These are phyloP conservation scores for Dictyophora rubrovolvata DNA, from an alignment of 768 basidiomycete genomes.

Conservation along the genomic window DNA sequence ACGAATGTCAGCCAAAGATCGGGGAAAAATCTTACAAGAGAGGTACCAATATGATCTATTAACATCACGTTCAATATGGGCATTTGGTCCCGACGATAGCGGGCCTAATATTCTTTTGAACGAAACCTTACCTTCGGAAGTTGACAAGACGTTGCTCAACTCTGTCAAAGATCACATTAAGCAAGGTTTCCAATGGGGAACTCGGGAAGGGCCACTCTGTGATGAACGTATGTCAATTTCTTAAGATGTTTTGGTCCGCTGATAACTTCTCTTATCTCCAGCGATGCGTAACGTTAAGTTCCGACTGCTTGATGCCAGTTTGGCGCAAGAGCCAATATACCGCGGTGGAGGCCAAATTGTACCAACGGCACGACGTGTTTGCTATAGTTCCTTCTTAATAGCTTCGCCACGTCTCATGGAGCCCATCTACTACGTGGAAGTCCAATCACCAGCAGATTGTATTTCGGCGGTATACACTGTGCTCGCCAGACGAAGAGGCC, in stretches of 20 bases:
- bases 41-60: slow-evolving; percentile 98
- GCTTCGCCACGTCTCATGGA: slow-evolving; percentile 94
- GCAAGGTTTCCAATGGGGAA: slow-evolving; percentile 99
- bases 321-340: slow-evolving; percentile 95
- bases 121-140: slow-evolving; percentile 92
- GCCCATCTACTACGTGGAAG: slow-evolving; percentile 97
- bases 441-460: slow-evolving; percentile 98
- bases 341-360: slow-evolving; percentile 98
- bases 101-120: slow-evolving; percentile 92
- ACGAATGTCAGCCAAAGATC: slow-evolving; percentile 89
- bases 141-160: slow-evolving; percentile 86
- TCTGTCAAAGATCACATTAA: slow-evolving; percentile 92
- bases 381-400: slow-evolving; percentile 98
- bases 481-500: slow-evolving; percentile 95
- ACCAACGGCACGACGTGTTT: slow-evolving; percentile 95
- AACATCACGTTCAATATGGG: slow-evolving; percentile 97
- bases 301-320: slow-evolving; percentile 82
- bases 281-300: slow-evolving; percentile 99
- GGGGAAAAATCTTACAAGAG: slow-evolving; percentile 92
- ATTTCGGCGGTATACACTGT: slow-evolving; percentile 98
- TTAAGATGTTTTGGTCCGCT: slow-evolving; percentile 3
- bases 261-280: slow-evolving; percentile 22
- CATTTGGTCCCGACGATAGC: slow-evolving; percentile 94
- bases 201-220: slow-evolving; percentile 93
- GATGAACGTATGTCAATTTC: slow-evolving; percentile 79